Percentiles rank a stretch among this genome's conserved stretches.
phyloP scores from a whole-genome alignment of 371 early-diverging fungal genomes.

The Circinella umbellata region DNA sequence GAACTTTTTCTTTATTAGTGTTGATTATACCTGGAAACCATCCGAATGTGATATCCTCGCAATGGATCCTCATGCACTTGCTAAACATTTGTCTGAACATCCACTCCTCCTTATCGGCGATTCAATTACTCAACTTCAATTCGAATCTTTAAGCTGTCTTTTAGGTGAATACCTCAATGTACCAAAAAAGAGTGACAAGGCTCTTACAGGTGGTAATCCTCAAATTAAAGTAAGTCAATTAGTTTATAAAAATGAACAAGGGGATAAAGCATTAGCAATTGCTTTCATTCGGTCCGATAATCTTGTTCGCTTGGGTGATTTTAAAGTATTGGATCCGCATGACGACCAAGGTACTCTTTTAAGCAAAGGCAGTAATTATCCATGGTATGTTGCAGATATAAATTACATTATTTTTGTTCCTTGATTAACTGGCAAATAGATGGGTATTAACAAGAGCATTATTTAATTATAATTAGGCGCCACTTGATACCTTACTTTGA shows the following conservation, averaged over 20 bases:
- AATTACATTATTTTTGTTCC: too few species aligned
- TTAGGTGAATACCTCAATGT: slow-evolving; percentile 27
- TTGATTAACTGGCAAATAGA: too few species aligned
- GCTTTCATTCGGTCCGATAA: slow-evolving; percentile 44
- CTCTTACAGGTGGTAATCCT: slow-evolving; percentile 33
- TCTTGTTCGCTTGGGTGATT: slow-evolving; percentile 41
- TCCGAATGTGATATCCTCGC: slow-evolving; percentile 28
- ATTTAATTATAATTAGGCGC: slow-evolving; percentile 21
- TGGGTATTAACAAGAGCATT: too few species aligned
- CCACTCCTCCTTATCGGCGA: slow-evolving; percentile 45
- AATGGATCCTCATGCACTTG: slow-evolving; percentile 28
- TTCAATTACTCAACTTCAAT: slow-evolving; percentile 47
- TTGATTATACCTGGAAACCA: slow-evolving; percentile 43
- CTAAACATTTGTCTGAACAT: slow-evolving; percentile 35
- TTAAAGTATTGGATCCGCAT: slow-evolving; percentile 33
- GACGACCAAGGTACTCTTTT: slow-evolving; percentile 40
- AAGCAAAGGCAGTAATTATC: slow-evolving; percentile 40
- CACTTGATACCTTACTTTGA: slow-evolving; percentile 36
- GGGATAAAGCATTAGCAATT: slow-evolving; percentile 11
- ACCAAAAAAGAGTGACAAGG: slow-evolving; percentile 16
- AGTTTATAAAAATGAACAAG: slow-evolving; percentile 19
- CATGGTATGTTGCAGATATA: slow-evolving; percentile 24
- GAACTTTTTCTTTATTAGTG: slow-evolving; percentile 8
- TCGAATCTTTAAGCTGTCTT: slow-evolving; percentile 39
- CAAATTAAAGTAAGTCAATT: slow-evolving; percentile 34